Evolutionary conservation across 73 alveolate genomes (phyloP).

Genomic region (Paramecium octaurelia): DNA sequence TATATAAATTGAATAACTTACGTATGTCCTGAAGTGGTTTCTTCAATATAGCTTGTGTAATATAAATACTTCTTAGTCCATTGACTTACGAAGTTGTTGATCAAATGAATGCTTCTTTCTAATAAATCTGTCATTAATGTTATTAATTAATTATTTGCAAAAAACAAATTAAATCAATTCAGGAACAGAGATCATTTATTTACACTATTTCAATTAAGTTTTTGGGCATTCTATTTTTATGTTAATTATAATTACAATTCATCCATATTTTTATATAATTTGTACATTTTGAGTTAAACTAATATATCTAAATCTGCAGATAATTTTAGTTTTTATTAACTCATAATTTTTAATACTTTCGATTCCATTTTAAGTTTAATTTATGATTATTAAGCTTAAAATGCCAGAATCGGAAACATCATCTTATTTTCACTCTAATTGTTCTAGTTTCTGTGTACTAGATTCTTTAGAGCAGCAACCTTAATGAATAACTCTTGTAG

Average conservation of each 20-base stretch:
- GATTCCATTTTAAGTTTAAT: slow-evolving; percentile 4
- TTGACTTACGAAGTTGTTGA: slow-evolving; percentile 46
- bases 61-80: slow-evolving; percentile 61
- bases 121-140: slow-evolving; percentile 37
- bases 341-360: neutral
- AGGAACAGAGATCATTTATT: neutral
- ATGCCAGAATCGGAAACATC: neutral
- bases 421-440: neutral
- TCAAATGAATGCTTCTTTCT: slow-evolving; percentile 52
- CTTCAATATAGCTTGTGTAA: slow-evolving; percentile 48
- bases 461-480: neutral
- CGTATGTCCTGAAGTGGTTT: slow-evolving; percentile 50
- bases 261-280: neutral
- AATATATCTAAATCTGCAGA: slow-evolving; percentile 2
- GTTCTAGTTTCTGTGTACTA: neutral
- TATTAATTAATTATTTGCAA: neutral
- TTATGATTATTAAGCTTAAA: neutral
- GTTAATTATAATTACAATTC: neutral
- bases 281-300: neutral
- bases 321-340: neutral
- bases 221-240: neutral
- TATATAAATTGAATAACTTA: neutral
- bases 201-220: neutral
- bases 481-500: neutral
- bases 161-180: neutral